These are phyloP conservation scores for Edaphochlamys debaryana DNA, from an alignment of 139 green algal species.

Conservation along the genomic window DNA sequence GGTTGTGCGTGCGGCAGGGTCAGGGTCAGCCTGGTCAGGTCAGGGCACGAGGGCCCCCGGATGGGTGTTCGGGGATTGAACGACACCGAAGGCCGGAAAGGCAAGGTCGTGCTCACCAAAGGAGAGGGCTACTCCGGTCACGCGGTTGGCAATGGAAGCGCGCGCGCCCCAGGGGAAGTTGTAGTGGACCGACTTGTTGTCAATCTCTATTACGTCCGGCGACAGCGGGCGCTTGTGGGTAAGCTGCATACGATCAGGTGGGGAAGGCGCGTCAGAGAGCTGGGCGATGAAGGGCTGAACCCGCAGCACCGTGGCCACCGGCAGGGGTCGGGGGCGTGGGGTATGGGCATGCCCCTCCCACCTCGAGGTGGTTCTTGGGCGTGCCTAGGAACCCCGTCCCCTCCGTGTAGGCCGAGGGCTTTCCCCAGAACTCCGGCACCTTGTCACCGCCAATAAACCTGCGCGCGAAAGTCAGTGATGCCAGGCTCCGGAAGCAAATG, in stretches of 20 bases:
- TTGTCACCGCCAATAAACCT: constrained; percentile 69
- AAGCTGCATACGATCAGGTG: constrained; percentile 72
- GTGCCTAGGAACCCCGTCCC: constrained; percentile 94
- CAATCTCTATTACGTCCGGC: constrained; percentile 91
- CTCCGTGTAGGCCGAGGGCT: constrained; percentile 83
- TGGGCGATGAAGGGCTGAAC: no score
- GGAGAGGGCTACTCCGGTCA: constrained; percentile 81
- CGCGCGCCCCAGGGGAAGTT: constrained; percentile 89
- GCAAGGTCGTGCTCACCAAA: no score
- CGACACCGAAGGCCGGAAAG: no score
- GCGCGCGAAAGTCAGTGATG: no score
- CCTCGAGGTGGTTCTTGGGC: constrained; percentile 86
- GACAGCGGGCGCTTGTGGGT: constrained; percentile 90
- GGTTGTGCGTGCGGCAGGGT: no score
- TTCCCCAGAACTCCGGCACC: constrained; percentile 89
- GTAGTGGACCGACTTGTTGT: constrained; percentile 85
- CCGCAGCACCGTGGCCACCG: not conserved
- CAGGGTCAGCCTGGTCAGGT: no score
- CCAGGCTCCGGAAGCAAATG: no score
- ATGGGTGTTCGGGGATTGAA: no score
- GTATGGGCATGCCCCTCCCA: constrained; percentile 50
- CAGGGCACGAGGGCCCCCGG: no score
- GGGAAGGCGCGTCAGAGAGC: no score
- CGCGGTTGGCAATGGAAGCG: constrained; percentile 91
- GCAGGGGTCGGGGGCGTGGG: not conserved